Percentiles rank a stretch among this genome's conserved stretches.
Conservation (phyloP, 2,329 filamentous ascomycete species). For the Thermoascus crustaceus region DNA sequence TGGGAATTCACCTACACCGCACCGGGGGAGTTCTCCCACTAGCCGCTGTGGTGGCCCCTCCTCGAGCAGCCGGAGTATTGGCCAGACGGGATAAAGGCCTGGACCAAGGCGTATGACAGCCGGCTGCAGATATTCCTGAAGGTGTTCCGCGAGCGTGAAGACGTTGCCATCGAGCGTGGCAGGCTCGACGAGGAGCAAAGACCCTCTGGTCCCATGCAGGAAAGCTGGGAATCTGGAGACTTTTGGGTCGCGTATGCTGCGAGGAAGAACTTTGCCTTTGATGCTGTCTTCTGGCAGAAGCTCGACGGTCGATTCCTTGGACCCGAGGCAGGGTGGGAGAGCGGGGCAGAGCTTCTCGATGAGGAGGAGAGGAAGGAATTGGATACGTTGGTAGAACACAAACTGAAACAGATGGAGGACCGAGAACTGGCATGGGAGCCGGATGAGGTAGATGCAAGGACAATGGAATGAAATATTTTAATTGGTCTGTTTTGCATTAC, state of each 20-base stretch:
- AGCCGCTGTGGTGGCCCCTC: constrained; percentile 18
- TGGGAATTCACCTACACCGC: constrained; percentile 20
- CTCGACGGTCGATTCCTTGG: neutral
- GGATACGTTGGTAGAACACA: no score
- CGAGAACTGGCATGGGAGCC: no score
- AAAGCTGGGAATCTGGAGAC: constrained; percentile 14
- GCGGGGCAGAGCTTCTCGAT: no score
- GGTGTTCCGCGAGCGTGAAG: constrained; percentile 9
- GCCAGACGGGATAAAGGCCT: constrained; percentile 12
- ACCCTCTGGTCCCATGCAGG: constrained; percentile 13
- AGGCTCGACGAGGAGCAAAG: constrained; percentile 7
- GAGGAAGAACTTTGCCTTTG: constrained; percentile 11
- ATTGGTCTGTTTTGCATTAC: no score
- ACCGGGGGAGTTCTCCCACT: constrained; percentile 14
- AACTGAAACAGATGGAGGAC: no score
- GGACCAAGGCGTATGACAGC: constrained; percentile 10
- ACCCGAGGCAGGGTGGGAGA: no score
- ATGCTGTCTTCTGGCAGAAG: constrained; percentile 5
- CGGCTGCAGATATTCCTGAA: constrained; percentile 13
- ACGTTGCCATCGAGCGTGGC: constrained; percentile 7
- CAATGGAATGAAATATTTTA: no score
- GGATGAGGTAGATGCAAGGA: no score
- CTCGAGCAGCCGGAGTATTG: constrained; percentile 17
- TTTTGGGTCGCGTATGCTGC: constrained; percentile 14
- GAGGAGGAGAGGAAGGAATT: no score